Percentiles rank a stretch among this genome's conserved stretches.
These are phyloP conservation scores for Mercurialis annua DNA, from an alignment of 345 rosid genomes.

Conservation along the genomic window DNA sequence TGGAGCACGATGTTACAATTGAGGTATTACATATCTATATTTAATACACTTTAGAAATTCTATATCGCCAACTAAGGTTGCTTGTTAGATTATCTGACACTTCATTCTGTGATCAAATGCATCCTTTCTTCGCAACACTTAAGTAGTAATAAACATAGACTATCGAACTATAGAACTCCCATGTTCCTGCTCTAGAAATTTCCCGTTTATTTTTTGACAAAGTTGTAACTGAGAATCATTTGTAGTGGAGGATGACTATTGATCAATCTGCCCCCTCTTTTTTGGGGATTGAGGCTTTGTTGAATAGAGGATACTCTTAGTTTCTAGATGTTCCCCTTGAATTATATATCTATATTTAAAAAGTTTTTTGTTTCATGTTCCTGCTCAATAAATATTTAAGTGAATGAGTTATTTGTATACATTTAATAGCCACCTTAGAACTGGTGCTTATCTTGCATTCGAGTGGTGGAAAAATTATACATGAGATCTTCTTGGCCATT, in stretches of 20 bases:
- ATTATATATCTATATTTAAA: too few species aligned
- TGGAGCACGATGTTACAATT: conserved; percentile 65
- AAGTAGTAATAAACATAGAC: neutral
- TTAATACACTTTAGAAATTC: neutral
- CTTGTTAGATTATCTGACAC: neutral
- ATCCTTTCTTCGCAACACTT: neutral
- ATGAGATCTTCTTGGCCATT: too few species aligned
- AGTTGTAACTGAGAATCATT: too few species aligned
- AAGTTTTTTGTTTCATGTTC: too few species aligned
- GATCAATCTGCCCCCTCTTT: too few species aligned
- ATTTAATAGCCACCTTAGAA: neutral
- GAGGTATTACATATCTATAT: conserved; percentile 40
- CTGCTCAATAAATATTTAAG: neutral
- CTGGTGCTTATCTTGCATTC: neutral
- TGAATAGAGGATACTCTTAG: too few species aligned
- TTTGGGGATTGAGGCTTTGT: too few species aligned
- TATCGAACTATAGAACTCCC: too few species aligned
- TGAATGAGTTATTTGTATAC: neutral
- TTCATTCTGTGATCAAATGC: neutral
- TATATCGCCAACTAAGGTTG: neutral
- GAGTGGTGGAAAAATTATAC: neutral
- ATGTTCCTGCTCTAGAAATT: neutral
- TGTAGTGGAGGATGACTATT: too few species aligned
- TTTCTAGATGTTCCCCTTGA: too few species aligned
- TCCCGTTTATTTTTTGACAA: neutral